Conservation (phyloP, 129 eudicot genomes). For the Lonicera japonica region DNA sequence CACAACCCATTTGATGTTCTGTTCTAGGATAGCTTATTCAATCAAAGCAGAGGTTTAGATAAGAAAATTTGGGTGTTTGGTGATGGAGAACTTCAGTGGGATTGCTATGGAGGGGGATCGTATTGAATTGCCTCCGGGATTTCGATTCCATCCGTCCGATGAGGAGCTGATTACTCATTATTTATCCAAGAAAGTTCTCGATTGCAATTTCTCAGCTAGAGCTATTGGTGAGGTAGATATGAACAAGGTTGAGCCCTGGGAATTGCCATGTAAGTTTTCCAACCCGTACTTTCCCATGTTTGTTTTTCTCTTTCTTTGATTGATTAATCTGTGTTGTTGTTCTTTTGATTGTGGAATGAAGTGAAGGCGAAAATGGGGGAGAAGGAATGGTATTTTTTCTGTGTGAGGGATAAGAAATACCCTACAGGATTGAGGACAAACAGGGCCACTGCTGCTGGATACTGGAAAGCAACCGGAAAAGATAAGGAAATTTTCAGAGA, state of each 20-base stretch:
- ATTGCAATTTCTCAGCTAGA: conserved; percentile 47
- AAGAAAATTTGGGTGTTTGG: background rate
- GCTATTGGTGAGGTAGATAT: conserved; percentile 95
- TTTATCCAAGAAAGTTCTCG: conserved; percentile 58
- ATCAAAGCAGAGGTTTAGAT: conserved; percentile 3
- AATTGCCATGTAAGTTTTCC: conserved; percentile 65
- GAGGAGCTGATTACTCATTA: conserved; percentile 92
- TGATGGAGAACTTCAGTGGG: conserved; percentile 39
- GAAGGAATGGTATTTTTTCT: conserved; percentile 95
- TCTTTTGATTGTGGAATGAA: conserved; percentile 15
- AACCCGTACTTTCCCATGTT: background rate
- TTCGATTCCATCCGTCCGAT: conserved; percentile 90
- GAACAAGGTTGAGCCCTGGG: conserved; percentile 98
- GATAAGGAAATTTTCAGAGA: conserved; percentile 82
- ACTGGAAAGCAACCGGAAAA: conserved; percentile 99
- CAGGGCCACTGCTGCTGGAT: conserved; percentile 84
- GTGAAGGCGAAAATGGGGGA: conserved; percentile 92
- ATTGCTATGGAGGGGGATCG: conserved; percentile 39
- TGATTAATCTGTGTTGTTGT: background rate
- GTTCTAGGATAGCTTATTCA: background rate
- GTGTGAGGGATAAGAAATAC: conserved; percentile 87
- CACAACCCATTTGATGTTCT: no score
- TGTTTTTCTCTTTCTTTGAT: background rate
- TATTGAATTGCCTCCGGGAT: conserved; percentile 76
- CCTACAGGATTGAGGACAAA: conserved; percentile 96